These are phyloP conservation scores for Termitomyces eurrhizus DNA, from an alignment of 768 basidiomycete species.

Conservation along the genomic window DNA sequence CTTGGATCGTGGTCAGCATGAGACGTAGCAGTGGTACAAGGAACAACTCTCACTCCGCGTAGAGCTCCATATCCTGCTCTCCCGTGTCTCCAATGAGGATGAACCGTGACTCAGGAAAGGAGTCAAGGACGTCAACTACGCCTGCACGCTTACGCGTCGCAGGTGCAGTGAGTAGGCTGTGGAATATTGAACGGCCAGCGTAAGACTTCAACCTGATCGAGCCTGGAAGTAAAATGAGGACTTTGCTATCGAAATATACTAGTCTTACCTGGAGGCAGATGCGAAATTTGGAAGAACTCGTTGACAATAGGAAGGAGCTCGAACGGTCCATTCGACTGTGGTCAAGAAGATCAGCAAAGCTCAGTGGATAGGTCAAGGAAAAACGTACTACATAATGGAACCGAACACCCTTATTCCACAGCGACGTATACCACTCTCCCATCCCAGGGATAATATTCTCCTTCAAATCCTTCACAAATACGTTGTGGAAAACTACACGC, in stretches of 20 bases:
- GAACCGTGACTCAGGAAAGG: slow-evolving; percentile 73
- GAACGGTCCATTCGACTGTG: slow-evolving; percentile 79
- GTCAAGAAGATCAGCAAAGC: not conserved
- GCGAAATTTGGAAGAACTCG: slow-evolving; percentile 68
- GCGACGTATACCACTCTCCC: slow-evolving; percentile 69
- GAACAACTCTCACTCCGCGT: slow-evolving; percentile 48
- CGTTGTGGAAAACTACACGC: slow-evolving; percentile 81
- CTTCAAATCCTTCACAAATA: slow-evolving; percentile 81
- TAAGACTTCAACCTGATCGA: slow-evolving; percentile 85
- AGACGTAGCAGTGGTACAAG: not conserved
- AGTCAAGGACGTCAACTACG: slow-evolving; percentile 71
- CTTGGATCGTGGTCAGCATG: slow-evolving; percentile 17
- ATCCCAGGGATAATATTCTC: slow-evolving; percentile 82
- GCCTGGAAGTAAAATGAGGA: slow-evolving; percentile 31
- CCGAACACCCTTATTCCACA: slow-evolving; percentile 68
- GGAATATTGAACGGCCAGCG: slow-evolving; percentile 77
- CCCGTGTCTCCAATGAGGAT: slow-evolving; percentile 90
- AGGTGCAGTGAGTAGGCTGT: slow-evolving; percentile 77
- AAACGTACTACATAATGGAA: slow-evolving; percentile 89
- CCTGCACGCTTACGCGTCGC: slow-evolving; percentile 80
- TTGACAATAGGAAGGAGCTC: slow-evolving; percentile 77
- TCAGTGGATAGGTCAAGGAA: not conserved
- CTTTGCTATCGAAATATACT: not conserved
- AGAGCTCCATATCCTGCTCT: slow-evolving; percentile 94
- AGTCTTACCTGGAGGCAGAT: slow-evolving; percentile 56